Evolutionary conservation across 2,329 filamentous ascomycete genomes (phyloP).

Genomic region (Xylaria arbuscula): DNA sequence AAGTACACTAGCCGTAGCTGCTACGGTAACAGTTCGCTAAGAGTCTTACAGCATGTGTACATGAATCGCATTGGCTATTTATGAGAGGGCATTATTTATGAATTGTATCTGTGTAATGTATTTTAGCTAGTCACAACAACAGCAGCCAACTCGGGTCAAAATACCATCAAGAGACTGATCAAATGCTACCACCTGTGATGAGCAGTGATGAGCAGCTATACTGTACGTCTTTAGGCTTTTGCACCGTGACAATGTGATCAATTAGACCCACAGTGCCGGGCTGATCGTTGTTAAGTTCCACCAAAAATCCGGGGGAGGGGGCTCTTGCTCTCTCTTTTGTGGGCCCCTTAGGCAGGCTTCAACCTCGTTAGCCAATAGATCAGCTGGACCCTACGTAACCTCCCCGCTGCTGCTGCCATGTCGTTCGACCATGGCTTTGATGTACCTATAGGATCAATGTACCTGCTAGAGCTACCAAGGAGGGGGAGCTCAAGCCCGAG

Average conservation of each 20-base stretch:
- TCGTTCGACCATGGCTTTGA: slow-evolving; percentile 11
- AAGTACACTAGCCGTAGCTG: neutral
- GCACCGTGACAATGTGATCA: slow-evolving; percentile 38
- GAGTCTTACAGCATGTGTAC: neutral
- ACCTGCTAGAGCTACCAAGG: slow-evolving; percentile 14
- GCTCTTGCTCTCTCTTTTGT: slow-evolving; percentile 6
- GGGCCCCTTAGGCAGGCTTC: slow-evolving; percentile 6
- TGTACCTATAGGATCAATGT: slow-evolving; percentile 9
- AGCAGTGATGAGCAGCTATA: neutral
- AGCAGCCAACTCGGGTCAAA: too few species aligned
- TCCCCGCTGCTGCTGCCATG: slow-evolving; percentile 27
- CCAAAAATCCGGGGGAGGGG: slow-evolving; percentile 48
- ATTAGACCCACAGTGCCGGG: slow-evolving; percentile 39
- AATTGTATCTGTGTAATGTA: neutral
- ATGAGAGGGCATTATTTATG: neutral
- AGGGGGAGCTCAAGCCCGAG: slow-evolving; percentile 23
- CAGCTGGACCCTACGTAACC: slow-evolving; percentile 37
- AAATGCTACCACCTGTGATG: neutral
- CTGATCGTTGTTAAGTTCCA: slow-evolving; percentile 41
- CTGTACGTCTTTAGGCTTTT: slow-evolving; percentile 16
- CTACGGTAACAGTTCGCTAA: too few species aligned
- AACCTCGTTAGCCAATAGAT: slow-evolving; percentile 34
- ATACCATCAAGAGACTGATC: neutral
- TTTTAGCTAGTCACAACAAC: too few species aligned
- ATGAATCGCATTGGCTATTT: neutral